phyloP scores from a whole-genome alignment of 495 filamentous ascomycete genomes.

The Tuber indicum region DNA sequence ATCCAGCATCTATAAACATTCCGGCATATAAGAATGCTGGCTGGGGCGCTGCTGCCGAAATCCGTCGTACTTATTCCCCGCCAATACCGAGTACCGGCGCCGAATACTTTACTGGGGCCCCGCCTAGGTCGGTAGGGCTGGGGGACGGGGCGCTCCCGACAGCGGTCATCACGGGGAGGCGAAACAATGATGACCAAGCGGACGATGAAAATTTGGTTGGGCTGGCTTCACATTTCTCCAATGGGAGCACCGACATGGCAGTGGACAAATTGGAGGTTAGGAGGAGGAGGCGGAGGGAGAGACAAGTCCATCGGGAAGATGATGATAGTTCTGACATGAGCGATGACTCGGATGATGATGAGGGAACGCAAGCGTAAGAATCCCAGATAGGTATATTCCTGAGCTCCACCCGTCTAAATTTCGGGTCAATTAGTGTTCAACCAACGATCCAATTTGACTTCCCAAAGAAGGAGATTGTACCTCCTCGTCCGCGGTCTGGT shows the following conservation, averaged over 20 bases:
- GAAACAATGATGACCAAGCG: constrained; percentile 46
- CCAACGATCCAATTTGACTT: constrained; percentile 79
- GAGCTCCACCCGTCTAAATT: background rate
- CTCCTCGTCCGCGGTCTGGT: constrained; percentile 74
- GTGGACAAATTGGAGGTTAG: constrained; percentile 47
- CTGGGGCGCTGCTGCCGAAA: constrained; percentile 72
- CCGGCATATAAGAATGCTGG: constrained; percentile 94
- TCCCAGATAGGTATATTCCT: background rate
- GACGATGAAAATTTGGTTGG: constrained; percentile 52
- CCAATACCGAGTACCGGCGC: constrained; percentile 87
- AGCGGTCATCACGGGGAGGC: constrained; percentile 7
- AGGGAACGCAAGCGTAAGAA: constrained; percentile 53
- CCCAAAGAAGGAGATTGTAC: constrained; percentile 63
- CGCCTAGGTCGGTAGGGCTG: constrained; percentile 43
- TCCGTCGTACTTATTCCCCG: constrained; percentile 89
- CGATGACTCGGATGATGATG: constrained; percentile 91
- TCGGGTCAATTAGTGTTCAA: background rate
- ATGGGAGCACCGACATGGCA: constrained; percentile 47
- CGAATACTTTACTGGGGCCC: constrained; percentile 77
- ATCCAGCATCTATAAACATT: constrained; percentile 81
- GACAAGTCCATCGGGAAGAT: constrained; percentile 76
- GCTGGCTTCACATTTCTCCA: constrained; percentile 50
- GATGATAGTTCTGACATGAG: constrained; percentile 96
- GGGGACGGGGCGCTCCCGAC: constrained; percentile 45
- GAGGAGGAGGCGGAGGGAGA: constrained; percentile 52